Base-by-base conservation (phyloP, 306 rosid genomes). In the Prunus davidiana region DNA sequence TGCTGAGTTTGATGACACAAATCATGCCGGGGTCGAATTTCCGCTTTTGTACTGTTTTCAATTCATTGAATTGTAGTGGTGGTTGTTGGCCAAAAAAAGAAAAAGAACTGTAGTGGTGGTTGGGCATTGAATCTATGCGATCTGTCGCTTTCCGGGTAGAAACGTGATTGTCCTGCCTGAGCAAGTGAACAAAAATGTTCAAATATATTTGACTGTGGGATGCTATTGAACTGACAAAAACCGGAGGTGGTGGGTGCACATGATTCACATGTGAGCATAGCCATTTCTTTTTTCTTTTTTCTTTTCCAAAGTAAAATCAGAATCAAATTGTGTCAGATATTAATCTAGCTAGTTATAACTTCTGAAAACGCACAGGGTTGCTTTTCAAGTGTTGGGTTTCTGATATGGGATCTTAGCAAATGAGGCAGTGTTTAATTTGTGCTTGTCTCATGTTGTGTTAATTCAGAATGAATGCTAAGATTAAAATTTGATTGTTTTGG, bases 211-310 rank as follows among this genome's bases (percentile, higher is more conserved):
- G 74, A 68, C 27, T 67, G 38, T 34, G 41, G 69, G 38, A 3
- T 57, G 76, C 13, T 30, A 15, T 50, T 50, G 12, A 19, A 30
- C 72, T 27, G 43, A 43, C 72, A 60, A 15, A 22, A 19, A 34
- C 12, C 13, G 5, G 25, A 43, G 69, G 77, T 49, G 3, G 43
- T 49, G 6, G 55, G 41, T 41, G 66, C 76, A 72, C 56, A 5
- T 73, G 69, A 22, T 57, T 43, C 57, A 25, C 77, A 73, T 45
- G 77, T 45, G 77, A 16, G 57, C 68, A 6, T 64, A 38, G 5
- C 25, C 38, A 13, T 54, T 57, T 22, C 8, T 67, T 67, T 46
- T 6, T 6, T 2, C 0, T 38, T 38, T 6, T 38, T 6, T 38
- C 2, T 38, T 38, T 8, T 62, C 28, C 67, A 11, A 28, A 62